Percentiles rank a stretch among this genome's conserved stretches.
Conservation (phyloP, 306 rosid species). For the Potentilla sterilis region DNA sequence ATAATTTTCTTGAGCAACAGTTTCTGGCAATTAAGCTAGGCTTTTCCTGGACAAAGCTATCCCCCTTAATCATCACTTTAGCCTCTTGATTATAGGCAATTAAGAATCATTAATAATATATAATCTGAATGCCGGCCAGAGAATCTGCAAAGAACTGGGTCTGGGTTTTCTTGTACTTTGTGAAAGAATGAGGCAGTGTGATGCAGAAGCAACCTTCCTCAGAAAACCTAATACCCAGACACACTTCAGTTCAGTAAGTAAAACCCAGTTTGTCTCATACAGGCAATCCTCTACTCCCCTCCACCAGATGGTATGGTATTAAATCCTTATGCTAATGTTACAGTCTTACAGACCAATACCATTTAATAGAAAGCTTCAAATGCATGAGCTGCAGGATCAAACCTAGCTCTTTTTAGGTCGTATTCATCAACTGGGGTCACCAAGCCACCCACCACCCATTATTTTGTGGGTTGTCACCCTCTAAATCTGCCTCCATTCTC, state of each 20-base stretch:
- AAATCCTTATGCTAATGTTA: not conserved
- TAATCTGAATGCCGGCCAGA: not conserved
- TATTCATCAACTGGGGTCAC: conserved; percentile 5
- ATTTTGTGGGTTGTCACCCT: conserved; percentile 5
- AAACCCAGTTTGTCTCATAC: not conserved
- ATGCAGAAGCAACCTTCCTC: not conserved
- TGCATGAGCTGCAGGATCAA: conserved; percentile 1
- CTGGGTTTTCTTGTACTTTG: conserved; percentile 3
- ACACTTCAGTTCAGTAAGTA: not conserved
- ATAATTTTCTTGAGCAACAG: not conserved
- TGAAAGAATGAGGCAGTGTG: not conserved
- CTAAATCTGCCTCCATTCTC: conserved; percentile 5
- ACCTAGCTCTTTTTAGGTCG: conserved; percentile 2
- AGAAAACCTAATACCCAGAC: not conserved
- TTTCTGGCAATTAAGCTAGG: conserved; percentile 1
- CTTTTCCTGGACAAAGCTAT: not conserved
- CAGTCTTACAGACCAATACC: not conserved
- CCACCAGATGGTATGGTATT: not conserved
- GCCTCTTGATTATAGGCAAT: not conserved
- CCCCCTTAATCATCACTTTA: not conserved
- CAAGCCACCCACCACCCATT: conserved; percentile 17
- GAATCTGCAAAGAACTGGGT: not conserved
- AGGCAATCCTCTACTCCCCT: not conserved
- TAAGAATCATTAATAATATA: not conserved
- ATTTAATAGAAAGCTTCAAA: not conserved